phyloP scores from a whole-genome alignment of 2,329 filamentous ascomycete genomes.

The Neonectria magnoliae region DNA sequence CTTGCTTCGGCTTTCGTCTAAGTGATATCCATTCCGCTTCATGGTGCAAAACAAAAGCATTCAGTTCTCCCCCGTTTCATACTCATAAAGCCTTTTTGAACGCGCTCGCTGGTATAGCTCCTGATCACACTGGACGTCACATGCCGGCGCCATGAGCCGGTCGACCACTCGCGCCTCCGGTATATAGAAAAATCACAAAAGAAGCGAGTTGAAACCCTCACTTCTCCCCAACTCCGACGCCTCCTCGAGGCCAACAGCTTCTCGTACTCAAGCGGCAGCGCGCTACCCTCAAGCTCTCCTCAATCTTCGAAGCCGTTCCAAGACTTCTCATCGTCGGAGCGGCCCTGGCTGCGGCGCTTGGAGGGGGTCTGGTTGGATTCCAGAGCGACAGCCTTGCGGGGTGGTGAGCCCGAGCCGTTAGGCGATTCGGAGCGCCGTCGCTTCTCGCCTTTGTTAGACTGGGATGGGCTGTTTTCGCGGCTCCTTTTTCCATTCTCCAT shows the following conservation, averaged over 20 bases:
- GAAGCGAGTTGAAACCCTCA: conserved; percentile 8
- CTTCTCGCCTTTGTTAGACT: conserved; percentile 41
- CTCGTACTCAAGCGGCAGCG: not conserved
- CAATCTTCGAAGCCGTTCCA: conserved; percentile 56
- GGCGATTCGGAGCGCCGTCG: conserved; percentile 44
- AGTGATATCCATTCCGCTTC: conserved; percentile 7
- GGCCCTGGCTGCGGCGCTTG: conserved; percentile 27
- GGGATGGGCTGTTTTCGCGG: conserved; percentile 18
- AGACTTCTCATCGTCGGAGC: conserved; percentile 53
- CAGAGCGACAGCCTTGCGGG: conserved; percentile 45
- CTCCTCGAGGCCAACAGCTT: conserved; percentile 8
- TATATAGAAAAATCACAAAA: conserved; percentile 9
- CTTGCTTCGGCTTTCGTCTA: conserved; percentile 13
- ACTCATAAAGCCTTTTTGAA: not conserved
- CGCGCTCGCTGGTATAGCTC: not conserved
- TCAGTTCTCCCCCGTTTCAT: not conserved
- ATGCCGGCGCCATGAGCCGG: not conserved
- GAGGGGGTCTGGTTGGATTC: conserved; percentile 28
- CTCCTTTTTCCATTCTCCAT: conserved; percentile 24
- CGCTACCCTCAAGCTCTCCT: conserved; percentile 4
- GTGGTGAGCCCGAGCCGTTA: conserved; percentile 33
- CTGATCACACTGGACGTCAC: conserved; percentile 1
- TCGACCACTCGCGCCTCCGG: conserved; percentile 2
- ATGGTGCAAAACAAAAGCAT: conserved; percentile 8
- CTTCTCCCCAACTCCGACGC: conserved; percentile 17